Base-by-base conservation (phyloP, 1,284 basidiomycete genomes). In the Austroboletus olivaceoglutinosus region DNA sequence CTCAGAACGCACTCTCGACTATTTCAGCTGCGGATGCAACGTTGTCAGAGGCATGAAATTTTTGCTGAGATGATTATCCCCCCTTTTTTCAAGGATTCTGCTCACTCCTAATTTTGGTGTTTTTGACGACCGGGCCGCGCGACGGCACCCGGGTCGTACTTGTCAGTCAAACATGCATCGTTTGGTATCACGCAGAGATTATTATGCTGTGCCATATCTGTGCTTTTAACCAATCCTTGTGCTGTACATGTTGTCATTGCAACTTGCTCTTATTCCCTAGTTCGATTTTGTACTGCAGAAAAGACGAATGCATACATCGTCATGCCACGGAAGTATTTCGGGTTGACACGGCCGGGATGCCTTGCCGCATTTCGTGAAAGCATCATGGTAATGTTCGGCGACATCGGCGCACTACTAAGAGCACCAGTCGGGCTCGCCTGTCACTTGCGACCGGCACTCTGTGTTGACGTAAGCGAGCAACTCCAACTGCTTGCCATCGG, bases 1-100 rank as follows among this genome's bases (percentile, higher is more conserved):
- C 53, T 13, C 58, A 63, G 49, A 65, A 61, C 10, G 58, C 56
- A 10, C 64, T 68, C 42, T 61, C 63, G 29, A 30, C 62, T 33
- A 4, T 65, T 42, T 58, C 64, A 23, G 63, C 54, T 46, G 74
- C 66, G 42, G 79, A 81, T 47, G 65, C 76, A 39, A 74, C 76
- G 27, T 71, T 81, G 74, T 73, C 75, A 31, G 78, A 81, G 53
- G 72, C 71, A 61, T 71, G 57, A 70, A 47, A 25, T 8, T 25
- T 25, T 25, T 25, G 10, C 33, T 47, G 10, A 45, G 45, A 27
- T 47, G 37, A 48, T 43, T 40, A 51, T 52, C 34, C 43, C 40
- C 22, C 43, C 29, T 50, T 50, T 48, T 41, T 45, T 9, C 23
- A 36, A 43, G 43, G 41, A 45, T 48, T 52, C n/a, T 55, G 37